A percentile compares a stretch with the other conserved stretches of the same genome.
phyloP scores from a whole-genome alignment of 352 stramenopile species.

The Globisporangium okanoganense region DNA sequence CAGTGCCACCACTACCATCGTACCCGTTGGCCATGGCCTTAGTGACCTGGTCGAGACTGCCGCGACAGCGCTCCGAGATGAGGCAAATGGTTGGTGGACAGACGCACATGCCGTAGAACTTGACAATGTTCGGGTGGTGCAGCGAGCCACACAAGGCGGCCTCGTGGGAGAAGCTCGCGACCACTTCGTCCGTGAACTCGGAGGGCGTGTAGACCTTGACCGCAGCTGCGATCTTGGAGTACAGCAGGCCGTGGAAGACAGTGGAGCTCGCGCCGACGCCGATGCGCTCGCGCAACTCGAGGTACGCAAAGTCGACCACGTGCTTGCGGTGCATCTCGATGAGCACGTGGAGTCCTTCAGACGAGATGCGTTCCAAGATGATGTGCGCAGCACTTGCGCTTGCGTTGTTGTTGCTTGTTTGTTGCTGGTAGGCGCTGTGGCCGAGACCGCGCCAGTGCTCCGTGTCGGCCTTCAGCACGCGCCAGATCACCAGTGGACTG shows the following conservation, averaged over 20 bases:
- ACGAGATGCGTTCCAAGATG: conserved; percentile 37
- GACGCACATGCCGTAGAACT: conserved; percentile 83
- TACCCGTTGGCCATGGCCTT: not conserved
- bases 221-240: not conserved
- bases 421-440: not conserved
- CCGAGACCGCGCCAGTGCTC: conserved; percentile 46
- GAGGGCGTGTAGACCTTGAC: not conserved
- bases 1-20: not conserved
- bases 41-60: not conserved
- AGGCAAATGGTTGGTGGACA: conserved; percentile 70
- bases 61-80: conserved; percentile 49
- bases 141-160: conserved; percentile 66
- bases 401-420: not conserved
- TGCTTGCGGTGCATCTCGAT: conserved; percentile 72
- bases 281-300: conserved; percentile 6
- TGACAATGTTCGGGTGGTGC: conserved; percentile 75
- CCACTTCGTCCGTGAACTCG: not conserved
- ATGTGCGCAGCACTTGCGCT: not conserved
- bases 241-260: not conserved
- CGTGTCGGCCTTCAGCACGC: conserved; percentile 50
- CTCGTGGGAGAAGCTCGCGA: conserved; percentile 58
- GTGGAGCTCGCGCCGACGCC: not conserved
- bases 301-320: conserved; percentile 50
- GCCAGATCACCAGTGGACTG: conserved; percentile 55
- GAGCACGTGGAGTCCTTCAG: conserved; percentile 56